phyloP scores from a whole-genome alignment of 2,329 filamentous ascomycete genomes.

The Epichloe festucae region DNA sequence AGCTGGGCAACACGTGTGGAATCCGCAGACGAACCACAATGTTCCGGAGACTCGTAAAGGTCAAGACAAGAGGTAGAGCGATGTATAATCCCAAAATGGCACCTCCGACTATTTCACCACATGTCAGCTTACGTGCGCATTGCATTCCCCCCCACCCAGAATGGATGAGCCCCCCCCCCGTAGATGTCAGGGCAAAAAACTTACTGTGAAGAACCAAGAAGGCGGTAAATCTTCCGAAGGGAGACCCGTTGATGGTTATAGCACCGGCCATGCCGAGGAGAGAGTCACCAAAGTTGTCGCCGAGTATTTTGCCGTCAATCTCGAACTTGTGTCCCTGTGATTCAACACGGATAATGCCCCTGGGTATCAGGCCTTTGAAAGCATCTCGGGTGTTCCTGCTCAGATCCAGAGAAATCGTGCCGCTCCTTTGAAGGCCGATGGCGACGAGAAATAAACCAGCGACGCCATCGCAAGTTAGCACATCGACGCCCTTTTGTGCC shows the following conservation, averaged over 20 bases:
- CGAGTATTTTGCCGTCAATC: conserved; percentile 13
- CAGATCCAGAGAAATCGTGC: conserved; percentile 7
- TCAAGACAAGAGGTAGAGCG: conserved; percentile 16
- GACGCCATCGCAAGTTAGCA: conserved; percentile 20
- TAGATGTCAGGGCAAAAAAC: neutral
- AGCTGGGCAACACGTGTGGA: conserved; percentile 10
- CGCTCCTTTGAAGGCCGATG: conserved; percentile 14
- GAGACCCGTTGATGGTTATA: conserved; percentile 3
- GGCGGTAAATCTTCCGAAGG: neutral
- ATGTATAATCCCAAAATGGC: conserved; percentile 14
- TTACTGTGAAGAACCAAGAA: conserved; percentile 5
- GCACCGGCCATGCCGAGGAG: conserved; percentile 3
- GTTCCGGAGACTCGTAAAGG: conserved; percentile 14
- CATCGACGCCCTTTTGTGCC: conserved; percentile 17
- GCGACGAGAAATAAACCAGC: conserved; percentile 18
- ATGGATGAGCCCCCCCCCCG: too few species aligned
- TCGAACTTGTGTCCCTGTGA: conserved; percentile 16
- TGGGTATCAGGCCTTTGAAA: conserved; percentile 14
- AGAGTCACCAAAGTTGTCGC: conserved; percentile 8
- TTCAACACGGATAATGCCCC: conserved; percentile 13
- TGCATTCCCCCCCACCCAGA: too few species aligned
- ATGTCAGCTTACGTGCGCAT: neutral
- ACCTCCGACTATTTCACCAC: neutral
- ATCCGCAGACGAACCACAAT: conserved; percentile 13
- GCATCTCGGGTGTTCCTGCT: conserved; percentile 4